Evolutionary conservation across 2,329 filamentous ascomycete species (phyloP).

Genomic region (Aspergillus sp.): DNA sequence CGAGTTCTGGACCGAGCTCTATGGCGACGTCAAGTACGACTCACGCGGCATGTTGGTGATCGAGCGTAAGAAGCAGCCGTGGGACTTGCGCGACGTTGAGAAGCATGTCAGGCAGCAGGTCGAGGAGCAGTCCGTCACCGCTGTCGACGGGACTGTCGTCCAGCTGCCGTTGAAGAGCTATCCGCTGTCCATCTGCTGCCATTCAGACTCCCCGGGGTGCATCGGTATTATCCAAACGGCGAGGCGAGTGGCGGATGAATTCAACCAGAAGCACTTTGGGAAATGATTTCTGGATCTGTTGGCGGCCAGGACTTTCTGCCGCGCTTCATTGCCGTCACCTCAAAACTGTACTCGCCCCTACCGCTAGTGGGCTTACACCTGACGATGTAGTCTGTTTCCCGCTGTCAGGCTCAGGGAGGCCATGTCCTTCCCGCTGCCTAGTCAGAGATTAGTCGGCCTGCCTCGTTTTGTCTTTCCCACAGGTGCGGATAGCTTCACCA

Average conservation of each 20-base stretch:
- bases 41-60: slow-evolving; percentile 44
- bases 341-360: too few species aligned
- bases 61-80: slow-evolving; percentile 50
- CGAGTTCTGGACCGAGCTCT: slow-evolving; percentile 46
- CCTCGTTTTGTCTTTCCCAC: too few species aligned
- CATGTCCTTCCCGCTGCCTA: too few species aligned
- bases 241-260: slow-evolving; percentile 32
- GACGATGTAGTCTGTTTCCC: too few species aligned
- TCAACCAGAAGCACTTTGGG: slow-evolving; percentile 26
- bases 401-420: too few species aligned
- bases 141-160: slow-evolving; percentile 32
- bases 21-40: slow-evolving; percentile 49
- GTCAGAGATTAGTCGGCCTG: too few species aligned
- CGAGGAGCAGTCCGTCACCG: slow-evolving; percentile 32
- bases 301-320: too few species aligned
- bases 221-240: slow-evolving; percentile 36
- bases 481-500: too few species aligned
- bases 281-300: too few species aligned
- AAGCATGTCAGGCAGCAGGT: slow-evolving; percentile 36
- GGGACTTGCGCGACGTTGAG: slow-evolving; percentile 32
- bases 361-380: too few species aligned
- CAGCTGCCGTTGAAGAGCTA: slow-evolving; percentile 34
- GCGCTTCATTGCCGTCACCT: too few species aligned
- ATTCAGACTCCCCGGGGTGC: slow-evolving; percentile 40
- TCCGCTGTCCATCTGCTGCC: slow-evolving; percentile 37